Conservation (phyloP, 306 rosid genomes). For the Senna siamea region DNA sequence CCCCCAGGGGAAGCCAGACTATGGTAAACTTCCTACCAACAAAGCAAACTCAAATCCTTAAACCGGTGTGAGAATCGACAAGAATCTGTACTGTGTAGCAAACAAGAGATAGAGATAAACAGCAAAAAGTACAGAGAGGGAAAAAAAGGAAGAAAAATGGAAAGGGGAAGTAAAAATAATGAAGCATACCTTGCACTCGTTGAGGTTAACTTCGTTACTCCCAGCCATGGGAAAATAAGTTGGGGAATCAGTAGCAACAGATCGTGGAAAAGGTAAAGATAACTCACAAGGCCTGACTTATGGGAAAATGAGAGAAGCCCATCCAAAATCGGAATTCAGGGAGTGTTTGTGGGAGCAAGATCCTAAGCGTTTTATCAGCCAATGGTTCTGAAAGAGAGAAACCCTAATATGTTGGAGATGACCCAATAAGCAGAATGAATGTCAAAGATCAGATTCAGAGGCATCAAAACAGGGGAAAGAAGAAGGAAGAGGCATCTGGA, state of each 20-base stretch:
- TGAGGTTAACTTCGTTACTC: slow-evolving; percentile 59
- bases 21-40: neutral
- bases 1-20: neutral
- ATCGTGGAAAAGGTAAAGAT: slow-evolving; percentile 35
- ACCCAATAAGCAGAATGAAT: slow-evolving; percentile 2
- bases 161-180: neutral
- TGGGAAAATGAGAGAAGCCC: slow-evolving; percentile 22
- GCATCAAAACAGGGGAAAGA: slow-evolving; percentile 7
- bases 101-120: neutral
- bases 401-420: slow-evolving; percentile 27
- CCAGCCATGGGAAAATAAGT: slow-evolving; percentile 54
- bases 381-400: neutral
- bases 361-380: neutral
- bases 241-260: slow-evolving; percentile 20
- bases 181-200: slow-evolving; percentile 60
- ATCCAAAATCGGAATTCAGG: neutral
- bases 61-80: neutral
- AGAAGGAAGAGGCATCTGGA: neutral
- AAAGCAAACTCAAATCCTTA: slow-evolving; percentile 12
- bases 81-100: neutral
- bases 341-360: neutral
- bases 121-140: neutral
- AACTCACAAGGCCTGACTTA: slow-evolving; percentile 23
- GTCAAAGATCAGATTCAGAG: slow-evolving; percentile 14
- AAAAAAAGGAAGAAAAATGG: neutral